These are phyloP conservation scores for Dacryopinax spathularia DNA, from an alignment of 768 basidiomycete species.

Conservation along the genomic window DNA sequence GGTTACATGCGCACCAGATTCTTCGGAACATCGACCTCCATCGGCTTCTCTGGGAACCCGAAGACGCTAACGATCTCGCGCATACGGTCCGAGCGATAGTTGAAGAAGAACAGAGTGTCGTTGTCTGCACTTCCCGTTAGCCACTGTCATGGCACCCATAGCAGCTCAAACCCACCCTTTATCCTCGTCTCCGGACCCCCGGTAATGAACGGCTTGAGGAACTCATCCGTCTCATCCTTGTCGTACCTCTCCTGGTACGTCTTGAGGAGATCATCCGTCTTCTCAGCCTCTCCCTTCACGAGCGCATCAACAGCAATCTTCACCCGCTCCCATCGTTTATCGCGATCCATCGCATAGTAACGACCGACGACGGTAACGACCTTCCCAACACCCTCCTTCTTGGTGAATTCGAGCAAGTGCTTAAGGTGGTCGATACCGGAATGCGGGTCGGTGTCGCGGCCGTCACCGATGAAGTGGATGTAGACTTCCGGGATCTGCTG, in stretches of 20 bases:
- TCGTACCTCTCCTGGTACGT: slow-evolving; percentile 61
- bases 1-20: slow-evolving; percentile 44
- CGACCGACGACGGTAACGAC: slow-evolving; percentile 75
- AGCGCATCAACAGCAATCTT: slow-evolving; percentile 81
- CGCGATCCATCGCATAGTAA: slow-evolving; percentile 95
- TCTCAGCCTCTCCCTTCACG: slow-evolving; percentile 51
- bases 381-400: slow-evolving; percentile 58
- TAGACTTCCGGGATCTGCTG: slow-evolving; percentile 71
- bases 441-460: slow-evolving; percentile 82
- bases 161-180: slow-evolving; percentile 40
- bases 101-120: slow-evolving; percentile 92
- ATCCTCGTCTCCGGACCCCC: slow-evolving; percentile 65
- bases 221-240: slow-evolving; percentile 84
- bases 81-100: slow-evolving; percentile 94
- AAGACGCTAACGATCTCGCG: slow-evolving; percentile 75
- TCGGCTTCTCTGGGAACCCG: slow-evolving; percentile 67
- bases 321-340: slow-evolving; percentile 91
- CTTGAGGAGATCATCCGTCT: slow-evolving; percentile 42
- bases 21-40: slow-evolving; percentile 68
- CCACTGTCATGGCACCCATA: neutral
- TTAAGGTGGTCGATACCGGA: slow-evolving; percentile 66
- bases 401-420: slow-evolving; percentile 61
- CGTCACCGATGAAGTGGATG: slow-evolving; percentile 89
- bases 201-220: slow-evolving; percentile 86
- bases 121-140: slow-evolving; percentile 34